Conservation (phyloP, 1,284 basidiomycete genomes). For the Cutaneotrichosporon cutaneum region DNA sequence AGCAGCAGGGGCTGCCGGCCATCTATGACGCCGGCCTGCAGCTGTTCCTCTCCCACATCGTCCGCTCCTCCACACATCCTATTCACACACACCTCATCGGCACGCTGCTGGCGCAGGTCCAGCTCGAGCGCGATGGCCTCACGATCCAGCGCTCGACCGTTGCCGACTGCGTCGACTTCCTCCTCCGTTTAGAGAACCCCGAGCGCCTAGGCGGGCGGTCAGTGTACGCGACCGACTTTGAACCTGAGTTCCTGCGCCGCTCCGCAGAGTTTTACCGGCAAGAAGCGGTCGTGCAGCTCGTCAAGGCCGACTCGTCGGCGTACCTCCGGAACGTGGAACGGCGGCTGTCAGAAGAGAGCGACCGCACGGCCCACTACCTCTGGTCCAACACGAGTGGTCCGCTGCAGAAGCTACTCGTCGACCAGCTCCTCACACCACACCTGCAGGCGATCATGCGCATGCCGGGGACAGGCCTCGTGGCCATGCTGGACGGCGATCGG, state of each 20-base stretch:
- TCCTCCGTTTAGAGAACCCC: constrained; percentile 57
- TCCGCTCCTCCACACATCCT: constrained; percentile 62
- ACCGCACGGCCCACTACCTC: constrained; percentile 86
- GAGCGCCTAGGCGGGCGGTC: constrained; percentile 55
- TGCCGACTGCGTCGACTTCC: constrained; percentile 84
- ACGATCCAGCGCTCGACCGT: constrained; percentile 88
- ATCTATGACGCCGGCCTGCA: constrained; percentile 81
- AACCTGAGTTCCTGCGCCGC: constrained; percentile 75
- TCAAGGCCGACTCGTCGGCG: constrained; percentile 73
- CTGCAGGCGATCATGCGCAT: constrained; percentile 72
- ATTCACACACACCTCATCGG: constrained; percentile 79
- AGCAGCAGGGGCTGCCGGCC: constrained; percentile 67
- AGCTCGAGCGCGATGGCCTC: constrained; percentile 86
- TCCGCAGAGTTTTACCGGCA: constrained; percentile 75
- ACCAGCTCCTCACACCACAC: constrained; percentile 74
- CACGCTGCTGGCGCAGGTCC: constrained; percentile 82
- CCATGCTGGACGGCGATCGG: constrained; percentile 82
- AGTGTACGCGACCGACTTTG: constrained; percentile 82
- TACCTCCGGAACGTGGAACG: constrained; percentile 78
- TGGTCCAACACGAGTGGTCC: constrained; percentile 69
- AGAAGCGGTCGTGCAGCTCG: constrained; percentile 72
- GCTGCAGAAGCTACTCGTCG: constrained; percentile 73
- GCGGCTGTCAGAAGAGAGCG: constrained; percentile 80
- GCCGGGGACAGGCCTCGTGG: constrained; percentile 79
- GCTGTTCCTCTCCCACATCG: constrained; percentile 79